These are phyloP conservation scores for Coleophoma eucalyptorum DNA, from an alignment of 2,329 filamentous ascomycete species.

Conservation along the genomic window DNA sequence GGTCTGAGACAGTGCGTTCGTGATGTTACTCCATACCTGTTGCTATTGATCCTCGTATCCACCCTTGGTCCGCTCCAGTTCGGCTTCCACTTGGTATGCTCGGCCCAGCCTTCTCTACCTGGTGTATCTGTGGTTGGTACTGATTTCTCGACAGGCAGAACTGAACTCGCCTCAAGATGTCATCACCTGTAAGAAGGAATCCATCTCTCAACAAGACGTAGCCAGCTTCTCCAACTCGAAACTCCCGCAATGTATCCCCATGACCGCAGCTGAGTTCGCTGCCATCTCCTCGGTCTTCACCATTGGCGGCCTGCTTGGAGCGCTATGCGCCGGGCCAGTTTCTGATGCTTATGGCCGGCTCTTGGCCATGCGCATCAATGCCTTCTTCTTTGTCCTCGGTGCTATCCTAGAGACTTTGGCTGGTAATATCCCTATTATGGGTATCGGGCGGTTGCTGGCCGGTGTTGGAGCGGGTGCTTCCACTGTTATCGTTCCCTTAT, in stretches of 20 bases:
- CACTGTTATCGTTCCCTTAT: conserved; percentile 90
- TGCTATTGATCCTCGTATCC: conserved; percentile 70
- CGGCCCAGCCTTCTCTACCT: conserved; percentile 1
- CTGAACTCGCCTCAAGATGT: conserved; percentile 94
- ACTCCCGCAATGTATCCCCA: conserved; percentile 79
- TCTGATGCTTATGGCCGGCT: conserved; percentile 74
- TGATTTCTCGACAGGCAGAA: conserved; percentile 61
- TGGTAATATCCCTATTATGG: conserved; percentile 61
- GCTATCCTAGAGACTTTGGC: conserved; percentile 73
- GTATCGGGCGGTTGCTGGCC: conserved; percentile 71
- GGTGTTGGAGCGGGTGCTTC: conserved; percentile 84
- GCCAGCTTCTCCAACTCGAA: conserved; percentile 23
- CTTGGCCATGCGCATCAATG: conserved; percentile 72
- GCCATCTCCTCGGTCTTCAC: conserved; percentile 89
- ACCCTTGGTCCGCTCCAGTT: conserved; percentile 91
- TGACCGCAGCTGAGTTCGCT: conserved; percentile 78
- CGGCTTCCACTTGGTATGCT: conserved; percentile 80
- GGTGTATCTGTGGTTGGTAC: neutral
- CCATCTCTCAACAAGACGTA: conserved; percentile 32
- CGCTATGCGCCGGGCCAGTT: conserved; percentile 74
- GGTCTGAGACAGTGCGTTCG: conserved; percentile 25
- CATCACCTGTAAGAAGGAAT: conserved; percentile 74
- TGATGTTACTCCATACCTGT: conserved; percentile 67
- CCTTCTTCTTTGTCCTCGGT: conserved; percentile 71
- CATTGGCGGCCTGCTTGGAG: conserved; percentile 80